phyloP scores from a whole-genome alignment of 345 rosid genomes.

The Brassica rapa region DNA sequence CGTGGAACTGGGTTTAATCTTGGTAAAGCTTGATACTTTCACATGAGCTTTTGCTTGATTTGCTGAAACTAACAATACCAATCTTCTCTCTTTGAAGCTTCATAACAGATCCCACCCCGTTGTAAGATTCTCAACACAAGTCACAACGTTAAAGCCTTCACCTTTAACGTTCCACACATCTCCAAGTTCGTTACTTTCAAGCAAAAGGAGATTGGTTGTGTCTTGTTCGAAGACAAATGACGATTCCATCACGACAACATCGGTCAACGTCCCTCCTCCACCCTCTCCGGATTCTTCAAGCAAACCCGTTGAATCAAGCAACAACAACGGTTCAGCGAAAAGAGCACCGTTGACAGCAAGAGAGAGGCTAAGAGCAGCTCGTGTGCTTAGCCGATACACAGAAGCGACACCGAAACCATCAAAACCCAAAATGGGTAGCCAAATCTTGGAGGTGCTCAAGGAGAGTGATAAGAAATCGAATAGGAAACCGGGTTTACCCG shows the following conservation, averaged over 20 bases:
- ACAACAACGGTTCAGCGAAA: conserved; percentile 48
- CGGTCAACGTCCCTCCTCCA: conserved; percentile 15
- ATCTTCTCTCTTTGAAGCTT: conserved; percentile 29
- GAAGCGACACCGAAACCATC: conserved; percentile 60
- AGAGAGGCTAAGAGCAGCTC: conserved; percentile 87
- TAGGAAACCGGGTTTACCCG: conserved; percentile 73
- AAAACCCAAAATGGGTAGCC: conserved; percentile 69
- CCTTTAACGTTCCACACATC: neutral
- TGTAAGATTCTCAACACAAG: neutral
- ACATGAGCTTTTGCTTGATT: neutral
- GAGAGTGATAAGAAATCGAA: conserved; percentile 71
- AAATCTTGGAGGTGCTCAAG: conserved; percentile 67
- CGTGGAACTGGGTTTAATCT: neutral
- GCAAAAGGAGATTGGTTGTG: conserved; percentile 36
- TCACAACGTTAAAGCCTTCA: conserved; percentile 12
- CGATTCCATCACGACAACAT: conserved; percentile 29
- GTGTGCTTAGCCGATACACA: conserved; percentile 63
- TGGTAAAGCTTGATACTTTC: neutral
- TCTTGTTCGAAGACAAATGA: conserved; percentile 51
- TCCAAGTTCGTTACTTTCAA: conserved; percentile 7
- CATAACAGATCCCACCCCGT: conserved; percentile 2
- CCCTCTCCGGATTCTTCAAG: conserved; percentile 28
- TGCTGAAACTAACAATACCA: conserved; percentile 16
- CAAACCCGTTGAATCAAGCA: conserved; percentile 35
- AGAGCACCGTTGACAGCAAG: conserved; percentile 71